A percentile compares a stretch with the other conserved stretches of the same genome.
Evolutionary conservation across 805 yeast species (phyloP).

Genomic region (Metschnikowia reukaufii): DNA sequence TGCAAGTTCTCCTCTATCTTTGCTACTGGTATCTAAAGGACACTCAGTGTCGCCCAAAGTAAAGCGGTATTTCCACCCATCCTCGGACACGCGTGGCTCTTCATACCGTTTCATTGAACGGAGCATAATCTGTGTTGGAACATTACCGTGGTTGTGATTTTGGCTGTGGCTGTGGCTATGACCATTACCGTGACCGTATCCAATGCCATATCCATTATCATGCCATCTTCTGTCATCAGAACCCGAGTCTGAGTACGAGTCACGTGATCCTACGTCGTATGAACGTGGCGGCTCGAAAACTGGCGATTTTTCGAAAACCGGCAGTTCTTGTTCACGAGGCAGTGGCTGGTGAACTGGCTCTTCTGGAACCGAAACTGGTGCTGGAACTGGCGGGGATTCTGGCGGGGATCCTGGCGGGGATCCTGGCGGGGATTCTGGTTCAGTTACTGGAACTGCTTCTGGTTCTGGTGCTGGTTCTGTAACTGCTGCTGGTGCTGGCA

Average conservation of each 20-base stretch:
- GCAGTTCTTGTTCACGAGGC: neutral
- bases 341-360: neutral
- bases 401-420: neutral
- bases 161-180: too few species aligned
- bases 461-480: neutral
- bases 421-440: neutral
- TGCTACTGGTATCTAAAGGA: conserved; percentile 5
- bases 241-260: neutral
- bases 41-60: conserved; percentile 11
- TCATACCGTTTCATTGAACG: neutral
- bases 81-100: conserved; percentile 3
- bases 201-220: too few species aligned
- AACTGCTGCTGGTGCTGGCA: neutral
- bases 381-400: neutral
- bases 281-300: neutral
- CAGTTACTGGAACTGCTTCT: neutral
- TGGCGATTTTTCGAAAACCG: neutral
- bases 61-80: conserved; percentile 9
- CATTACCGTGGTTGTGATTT: too few species aligned
- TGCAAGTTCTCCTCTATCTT: conserved; percentile 6
- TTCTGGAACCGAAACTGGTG: neutral
- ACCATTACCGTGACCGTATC: too few species aligned
- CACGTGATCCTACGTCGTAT: neutral
- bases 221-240: neutral
- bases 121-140: neutral